A percentile compares a stretch with the other conserved stretches of the same genome.
phyloP scores from a whole-genome alignment of 768 basidiomycete genomes.

The Podaxis sp. region DNA sequence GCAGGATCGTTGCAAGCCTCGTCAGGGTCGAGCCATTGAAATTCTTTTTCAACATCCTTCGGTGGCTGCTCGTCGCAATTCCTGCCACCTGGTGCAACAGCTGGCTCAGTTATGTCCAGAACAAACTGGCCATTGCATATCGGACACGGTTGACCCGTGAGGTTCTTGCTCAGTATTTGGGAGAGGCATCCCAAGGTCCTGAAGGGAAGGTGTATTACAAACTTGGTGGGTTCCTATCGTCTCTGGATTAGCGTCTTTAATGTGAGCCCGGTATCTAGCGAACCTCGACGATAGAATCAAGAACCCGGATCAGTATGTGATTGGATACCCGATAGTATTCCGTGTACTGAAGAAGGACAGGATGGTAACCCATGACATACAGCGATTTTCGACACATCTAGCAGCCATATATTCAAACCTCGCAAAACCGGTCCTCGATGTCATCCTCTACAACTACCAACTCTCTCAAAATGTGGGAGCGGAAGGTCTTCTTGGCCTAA shows the following conservation, averaged over 20 bases:
- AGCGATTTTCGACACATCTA: constrained; percentile 84
- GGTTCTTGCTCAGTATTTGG: constrained; percentile 82
- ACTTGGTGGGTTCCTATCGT: constrained; percentile 48
- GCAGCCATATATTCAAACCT: constrained; percentile 94
- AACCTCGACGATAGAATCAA: constrained; percentile 95
- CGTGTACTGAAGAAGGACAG: constrained; percentile 31
- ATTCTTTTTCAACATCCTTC: constrained; percentile 81
- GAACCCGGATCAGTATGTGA: constrained; percentile 83
- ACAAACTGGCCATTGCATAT: constrained; percentile 87
- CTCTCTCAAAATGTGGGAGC: constrained; percentile 92
- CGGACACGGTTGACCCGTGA: constrained; percentile 81
- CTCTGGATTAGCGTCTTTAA: not conserved
- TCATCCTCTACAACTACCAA: constrained; percentile 94
- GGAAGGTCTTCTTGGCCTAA: constrained; percentile 82
- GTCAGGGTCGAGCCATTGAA: constrained; percentile 78
- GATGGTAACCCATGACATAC: constrained; percentile 95
- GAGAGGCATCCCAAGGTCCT: constrained; percentile 55
- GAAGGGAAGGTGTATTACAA: constrained; percentile 93
- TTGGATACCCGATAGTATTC: not conserved
- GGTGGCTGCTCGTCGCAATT: constrained; percentile 89
- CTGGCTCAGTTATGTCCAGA: constrained; percentile 91
- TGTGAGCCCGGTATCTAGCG: constrained; percentile 39
- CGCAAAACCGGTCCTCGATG: constrained; percentile 90
- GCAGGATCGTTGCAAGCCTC: constrained; percentile 89
- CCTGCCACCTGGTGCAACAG: constrained; percentile 93